Base-by-base conservation (phyloP, 2,329 filamentous ascomycete species). In the Aureobasidium mangrovei region DNA sequence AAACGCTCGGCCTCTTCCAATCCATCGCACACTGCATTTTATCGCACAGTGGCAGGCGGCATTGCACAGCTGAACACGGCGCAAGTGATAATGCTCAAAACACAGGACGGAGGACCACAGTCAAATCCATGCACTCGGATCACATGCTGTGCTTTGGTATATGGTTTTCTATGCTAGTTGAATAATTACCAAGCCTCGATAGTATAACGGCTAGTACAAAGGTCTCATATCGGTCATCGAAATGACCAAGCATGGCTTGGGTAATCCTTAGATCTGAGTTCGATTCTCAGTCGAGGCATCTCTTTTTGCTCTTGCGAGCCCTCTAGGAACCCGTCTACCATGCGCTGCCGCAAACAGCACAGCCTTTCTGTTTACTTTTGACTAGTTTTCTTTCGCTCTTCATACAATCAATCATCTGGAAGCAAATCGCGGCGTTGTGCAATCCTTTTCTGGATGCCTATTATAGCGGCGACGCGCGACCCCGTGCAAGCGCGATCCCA, bases 191-290 rank as follows among this genome's bases (percentile, higher is more conserved):
- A 18, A 18, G 48, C 48, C 48, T 52, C 39, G 48, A 52, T 52
- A 51, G 46, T 49, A 49, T 49, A 49, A 49, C 46, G 46, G 46
- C 29, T 49, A 49, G 46, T 49, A 49, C 46, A 29, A 49, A 49
- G 46, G 46, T 49, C 46, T 49, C 46, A 49, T 49, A 49, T 41
- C 38, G 45, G 45, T 48, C 45, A 48, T 48, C 33, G 45, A 48
- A 48, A 48, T 49, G 46, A 49, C 46, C 46, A 49, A 49, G 46
- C 46, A 40, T 27, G 38, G 46, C 46, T 49, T 49, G 46, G 46
- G 46, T 49, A 41, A 49, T 49, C 46, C 46, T 49, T 49, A 49
- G 46, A 49, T 49, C 36, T 35, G 48, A 52, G 48, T 52, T 52
- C 48, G 48, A 52, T 52, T 52, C 48, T 52, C 48, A 38, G 39